Percentiles rank a stretch among this genome's conserved stretches.
These are phyloP conservation scores for Phialophora tarda DNA, from an alignment of 2,329 filamentous ascomycete genomes.

Conservation along the genomic window DNA sequence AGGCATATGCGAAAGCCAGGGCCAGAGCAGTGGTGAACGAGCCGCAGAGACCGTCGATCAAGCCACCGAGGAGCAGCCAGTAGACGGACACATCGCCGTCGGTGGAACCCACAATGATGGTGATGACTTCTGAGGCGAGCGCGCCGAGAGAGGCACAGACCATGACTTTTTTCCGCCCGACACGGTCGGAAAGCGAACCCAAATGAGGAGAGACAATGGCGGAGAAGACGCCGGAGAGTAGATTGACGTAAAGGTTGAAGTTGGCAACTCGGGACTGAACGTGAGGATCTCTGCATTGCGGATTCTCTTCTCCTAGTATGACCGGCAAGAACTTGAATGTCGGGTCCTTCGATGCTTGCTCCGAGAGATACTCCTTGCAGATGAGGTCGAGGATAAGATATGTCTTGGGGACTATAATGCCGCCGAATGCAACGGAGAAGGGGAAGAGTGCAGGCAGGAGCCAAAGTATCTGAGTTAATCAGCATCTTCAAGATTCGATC, in stretches of 20 bases:
- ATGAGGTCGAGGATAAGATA: conserved; percentile 85
- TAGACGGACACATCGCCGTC: conserved; percentile 75
- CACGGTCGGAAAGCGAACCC: conserved; percentile 83
- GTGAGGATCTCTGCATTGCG: conserved; percentile 78
- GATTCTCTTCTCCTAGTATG: conserved; percentile 71
- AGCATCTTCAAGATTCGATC: conserved; percentile 20
- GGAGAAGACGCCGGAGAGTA: conserved; percentile 77
- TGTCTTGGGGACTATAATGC: conserved; percentile 81
- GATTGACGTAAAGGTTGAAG: conserved; percentile 76
- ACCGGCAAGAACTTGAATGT: conserved; percentile 67
- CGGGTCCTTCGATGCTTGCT: conserved; percentile 65
- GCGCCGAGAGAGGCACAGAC: conserved; percentile 75
- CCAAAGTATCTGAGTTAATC: conserved; percentile 71
- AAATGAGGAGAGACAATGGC: conserved; percentile 82
- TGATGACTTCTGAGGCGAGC: conserved; percentile 74
- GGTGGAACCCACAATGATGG: conserved; percentile 76
- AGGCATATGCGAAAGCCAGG: conserved; percentile 81
- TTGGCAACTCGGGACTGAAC: conserved; percentile 77
- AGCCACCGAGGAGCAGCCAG: conserved; percentile 76
- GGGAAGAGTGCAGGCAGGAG: conserved; percentile 79
- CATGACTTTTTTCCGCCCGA: conserved; percentile 78
- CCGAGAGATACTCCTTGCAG: conserved; percentile 80
- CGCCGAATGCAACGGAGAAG: conserved; percentile 85
- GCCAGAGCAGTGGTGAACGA: conserved; percentile 86
- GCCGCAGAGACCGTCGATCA: conserved; percentile 82